These are phyloP conservation scores for Peziza echinospora DNA, from an alignment of 495 filamentous ascomycete species.

Conservation along the genomic window DNA sequence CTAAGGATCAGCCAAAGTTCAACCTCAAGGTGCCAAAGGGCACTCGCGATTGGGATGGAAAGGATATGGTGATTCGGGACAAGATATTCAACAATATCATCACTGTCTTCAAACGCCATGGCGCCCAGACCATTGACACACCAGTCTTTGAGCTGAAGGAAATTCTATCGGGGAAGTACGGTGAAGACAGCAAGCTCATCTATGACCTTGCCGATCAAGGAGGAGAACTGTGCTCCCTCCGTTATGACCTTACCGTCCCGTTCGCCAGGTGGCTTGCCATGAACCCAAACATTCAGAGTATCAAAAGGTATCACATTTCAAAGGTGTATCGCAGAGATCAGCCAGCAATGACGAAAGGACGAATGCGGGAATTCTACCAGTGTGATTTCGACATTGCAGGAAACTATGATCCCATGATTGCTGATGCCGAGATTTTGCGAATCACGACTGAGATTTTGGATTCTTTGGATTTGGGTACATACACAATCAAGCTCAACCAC, in stretches of 20 bases:
- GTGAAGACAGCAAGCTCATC: slow-evolving; percentile 77
- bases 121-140: slow-evolving; percentile 68
- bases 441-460: slow-evolving; percentile 77
- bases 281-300: slow-evolving; percentile 48
- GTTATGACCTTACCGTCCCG: slow-evolving; percentile 84
- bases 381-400: slow-evolving; percentile 96
- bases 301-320: slow-evolving; percentile 76
- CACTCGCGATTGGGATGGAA: slow-evolving; percentile 33
- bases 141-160: slow-evolving; percentile 36
- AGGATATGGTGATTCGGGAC: slow-evolving; percentile 58
- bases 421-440: slow-evolving; percentile 77
- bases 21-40: slow-evolving; percentile 20
- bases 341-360: slow-evolving; percentile 59
- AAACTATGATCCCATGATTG: slow-evolving; percentile 75
- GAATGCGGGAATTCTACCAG: slow-evolving; percentile 94
- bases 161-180: slow-evolving; percentile 73
- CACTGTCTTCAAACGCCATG: slow-evolving; percentile 74
- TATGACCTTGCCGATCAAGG: slow-evolving; percentile 75
- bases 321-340: slow-evolving; percentile 45
- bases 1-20: slow-evolving; percentile 16
- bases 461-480: slow-evolving; percentile 42
- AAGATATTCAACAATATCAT: slow-evolving; percentile 66
- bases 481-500: slow-evolving; percentile 88
- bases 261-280: slow-evolving; percentile 75
- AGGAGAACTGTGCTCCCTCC: slow-evolving; percentile 61